Conservation (phyloP, 2,329 filamentous ascomycete species). For the Polychaeton citri region DNA sequence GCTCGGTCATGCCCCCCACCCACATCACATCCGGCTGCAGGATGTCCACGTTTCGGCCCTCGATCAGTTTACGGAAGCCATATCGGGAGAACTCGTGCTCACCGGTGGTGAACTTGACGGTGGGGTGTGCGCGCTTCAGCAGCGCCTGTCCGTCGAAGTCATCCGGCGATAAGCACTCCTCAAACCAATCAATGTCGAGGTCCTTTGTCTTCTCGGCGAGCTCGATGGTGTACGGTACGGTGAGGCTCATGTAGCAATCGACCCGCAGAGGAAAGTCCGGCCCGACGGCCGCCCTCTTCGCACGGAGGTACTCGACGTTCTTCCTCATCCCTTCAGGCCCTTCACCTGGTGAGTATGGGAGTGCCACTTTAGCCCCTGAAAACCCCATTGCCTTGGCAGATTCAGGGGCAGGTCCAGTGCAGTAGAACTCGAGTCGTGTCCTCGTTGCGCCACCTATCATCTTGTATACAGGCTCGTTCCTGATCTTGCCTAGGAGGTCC, state of each 20-base stretch:
- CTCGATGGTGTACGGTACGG: conserved; percentile 85
- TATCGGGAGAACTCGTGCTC: conserved; percentile 93
- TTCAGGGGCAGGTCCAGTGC: conserved; percentile 73
- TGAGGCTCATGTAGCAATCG: conserved; percentile 94
- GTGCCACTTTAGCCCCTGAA: conserved; percentile 76
- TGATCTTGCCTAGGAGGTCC: conserved; percentile 83
- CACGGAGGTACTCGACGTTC: conserved; percentile 78
- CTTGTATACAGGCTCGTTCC: conserved; percentile 87
- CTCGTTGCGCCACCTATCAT: conserved; percentile 84
- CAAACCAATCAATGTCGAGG: conserved; percentile 92
- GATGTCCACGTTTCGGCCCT: conserved; percentile 84
- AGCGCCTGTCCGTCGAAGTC: conserved; percentile 83
- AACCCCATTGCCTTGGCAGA: conserved; percentile 79
- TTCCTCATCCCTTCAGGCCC: conserved; percentile 69
- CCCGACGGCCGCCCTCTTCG: conserved; percentile 72
- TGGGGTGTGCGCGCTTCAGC: conserved; percentile 82
- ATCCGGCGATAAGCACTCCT: conserved; percentile 83
- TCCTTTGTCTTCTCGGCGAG: conserved; percentile 71
- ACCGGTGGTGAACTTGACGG: conserved; percentile 85
- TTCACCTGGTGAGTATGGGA: conserved; percentile 83
- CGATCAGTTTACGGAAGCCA: conserved; percentile 87
- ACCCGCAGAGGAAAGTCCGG: conserved; percentile 89
- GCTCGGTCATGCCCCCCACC: conserved; percentile 84
- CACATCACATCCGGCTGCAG: conserved; percentile 97
- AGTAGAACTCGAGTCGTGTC: conserved; percentile 79